Percentiles rank a stretch among this genome's conserved stretches.
These are phyloP conservation scores for Halenospora varia DNA, from an alignment of 495 filamentous ascomycete species.

Conservation along the genomic window DNA sequence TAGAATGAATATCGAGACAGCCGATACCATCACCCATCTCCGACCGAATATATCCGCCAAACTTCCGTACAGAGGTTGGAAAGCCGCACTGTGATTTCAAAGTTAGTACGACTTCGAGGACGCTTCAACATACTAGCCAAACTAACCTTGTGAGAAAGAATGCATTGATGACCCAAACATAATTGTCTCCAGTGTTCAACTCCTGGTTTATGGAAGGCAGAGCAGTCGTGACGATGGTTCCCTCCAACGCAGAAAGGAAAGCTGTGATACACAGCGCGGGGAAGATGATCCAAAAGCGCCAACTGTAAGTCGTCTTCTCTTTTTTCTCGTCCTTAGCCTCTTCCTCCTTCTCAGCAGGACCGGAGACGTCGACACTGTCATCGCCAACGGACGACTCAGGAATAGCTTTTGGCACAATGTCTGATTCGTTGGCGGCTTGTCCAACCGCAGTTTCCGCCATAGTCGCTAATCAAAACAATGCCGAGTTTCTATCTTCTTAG, in stretches of 20 bases:
- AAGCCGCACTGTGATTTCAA: constrained; percentile 1
- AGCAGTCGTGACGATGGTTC: constrained; percentile 33
- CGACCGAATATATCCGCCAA: constrained; percentile 49
- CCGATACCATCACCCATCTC: constrained; percentile 35
- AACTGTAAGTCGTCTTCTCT: no score
- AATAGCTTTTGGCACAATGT: no score
- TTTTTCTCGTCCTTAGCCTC: no score
- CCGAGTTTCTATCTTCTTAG: no score
- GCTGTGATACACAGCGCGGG: constrained; percentile 14
- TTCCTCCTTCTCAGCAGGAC: no score
- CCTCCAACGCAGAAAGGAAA: constrained; percentile 17
- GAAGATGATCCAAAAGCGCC: no score
- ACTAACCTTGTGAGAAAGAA: constrained; percentile 33
- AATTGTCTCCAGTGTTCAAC: constrained; percentile 27
- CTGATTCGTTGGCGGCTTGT: no score
- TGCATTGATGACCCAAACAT: constrained; percentile 36
- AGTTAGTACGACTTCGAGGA: background rate
- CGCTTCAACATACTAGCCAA: background rate
- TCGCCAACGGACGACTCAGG: no score
- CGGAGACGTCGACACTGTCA: no score
- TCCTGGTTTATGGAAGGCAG: constrained; percentile 31
- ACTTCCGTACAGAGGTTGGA: constrained; percentile 33
- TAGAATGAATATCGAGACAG: constrained; percentile 61
- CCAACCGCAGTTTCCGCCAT: no score
- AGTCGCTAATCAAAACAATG: no score